Evolutionary conservation across 768 basidiomycete genomes (phyloP).

Genomic region (Tephrocybe sp.): DNA sequence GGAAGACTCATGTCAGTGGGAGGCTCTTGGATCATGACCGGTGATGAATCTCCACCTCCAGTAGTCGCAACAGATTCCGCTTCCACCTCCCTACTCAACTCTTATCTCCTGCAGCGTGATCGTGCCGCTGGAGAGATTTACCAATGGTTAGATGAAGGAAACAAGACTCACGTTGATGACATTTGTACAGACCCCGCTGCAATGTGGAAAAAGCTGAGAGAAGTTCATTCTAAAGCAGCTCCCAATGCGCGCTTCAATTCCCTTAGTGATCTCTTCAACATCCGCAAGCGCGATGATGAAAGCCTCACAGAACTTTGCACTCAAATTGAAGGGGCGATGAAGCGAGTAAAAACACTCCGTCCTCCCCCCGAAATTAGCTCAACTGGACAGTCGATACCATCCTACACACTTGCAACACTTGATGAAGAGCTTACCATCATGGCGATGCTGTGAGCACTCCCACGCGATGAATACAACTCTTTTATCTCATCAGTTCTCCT

Average conservation of each 20-base stretch:
- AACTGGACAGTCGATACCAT: not conserved
- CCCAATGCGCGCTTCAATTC: constrained; percentile 1
- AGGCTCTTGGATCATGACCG: not conserved
- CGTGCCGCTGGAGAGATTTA: not conserved
- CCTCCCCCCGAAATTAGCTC: not conserved
- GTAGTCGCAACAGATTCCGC: not conserved
- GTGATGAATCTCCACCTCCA: not conserved
- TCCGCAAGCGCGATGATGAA: constrained; percentile 2
- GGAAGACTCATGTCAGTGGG: not conserved
- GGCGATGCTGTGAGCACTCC: not conserved
- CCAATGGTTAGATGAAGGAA: not conserved
- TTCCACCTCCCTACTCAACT: not conserved
- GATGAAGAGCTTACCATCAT: not conserved
- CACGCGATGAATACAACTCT: not conserved
- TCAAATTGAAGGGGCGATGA: constrained; percentile 4
- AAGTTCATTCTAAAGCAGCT: constrained; percentile 1
- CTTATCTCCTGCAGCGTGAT: not conserved
- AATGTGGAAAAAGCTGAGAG: constrained; percentile 1
- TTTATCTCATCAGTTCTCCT: not conserved
- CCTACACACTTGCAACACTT: not conserved
- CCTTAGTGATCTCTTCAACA: not conserved
- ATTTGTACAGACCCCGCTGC: not conserved
- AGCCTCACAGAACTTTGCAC: not conserved
- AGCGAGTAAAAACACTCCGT: not conserved
- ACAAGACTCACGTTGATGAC: not conserved